phyloP scores from a whole-genome alignment of 225 moss, liverwort and hornwort genomes.

The Pseudisothecium myosuroides region DNA sequence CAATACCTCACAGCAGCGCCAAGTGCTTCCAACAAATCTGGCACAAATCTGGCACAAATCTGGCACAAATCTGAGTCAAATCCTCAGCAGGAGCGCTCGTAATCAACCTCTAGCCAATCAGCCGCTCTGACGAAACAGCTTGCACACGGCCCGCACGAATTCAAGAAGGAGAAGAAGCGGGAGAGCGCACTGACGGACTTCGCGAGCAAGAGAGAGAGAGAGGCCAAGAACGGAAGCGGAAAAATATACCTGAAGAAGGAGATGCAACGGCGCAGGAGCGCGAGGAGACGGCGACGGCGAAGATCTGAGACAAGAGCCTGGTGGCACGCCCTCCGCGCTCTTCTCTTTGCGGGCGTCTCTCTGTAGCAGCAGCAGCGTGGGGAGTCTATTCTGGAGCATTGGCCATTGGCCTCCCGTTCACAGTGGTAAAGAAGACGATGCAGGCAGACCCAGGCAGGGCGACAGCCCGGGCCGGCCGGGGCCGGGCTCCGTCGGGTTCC shows the following conservation, averaged over 20 bases:
- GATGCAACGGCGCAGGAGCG: neutral
- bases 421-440: neutral
- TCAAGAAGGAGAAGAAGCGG: neutral
- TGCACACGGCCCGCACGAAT: neutral
- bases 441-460: neutral
- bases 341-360: neutral
- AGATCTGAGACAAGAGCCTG: constrained; percentile 11
- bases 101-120: neutral
- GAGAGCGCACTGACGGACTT: neutral
- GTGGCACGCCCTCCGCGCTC: neutral
- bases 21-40: neutral
- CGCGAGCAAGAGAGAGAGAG: neutral
- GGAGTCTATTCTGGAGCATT: neutral
- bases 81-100: neutral
- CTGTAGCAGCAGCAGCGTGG: neutral
- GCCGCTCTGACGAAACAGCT: neutral
- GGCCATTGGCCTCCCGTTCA: neutral
- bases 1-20: neutral
- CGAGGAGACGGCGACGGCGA: neutral
- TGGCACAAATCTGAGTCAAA: neutral
- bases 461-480: neutral
- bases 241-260: neutral
- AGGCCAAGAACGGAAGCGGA: neutral
- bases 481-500: neutral
- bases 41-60: neutral